Percentiles rank a stretch among this genome's conserved stretches.
phyloP scores from a whole-genome alignment of 164 flowering plant genomes.

The Dillenia turbinata region DNA sequence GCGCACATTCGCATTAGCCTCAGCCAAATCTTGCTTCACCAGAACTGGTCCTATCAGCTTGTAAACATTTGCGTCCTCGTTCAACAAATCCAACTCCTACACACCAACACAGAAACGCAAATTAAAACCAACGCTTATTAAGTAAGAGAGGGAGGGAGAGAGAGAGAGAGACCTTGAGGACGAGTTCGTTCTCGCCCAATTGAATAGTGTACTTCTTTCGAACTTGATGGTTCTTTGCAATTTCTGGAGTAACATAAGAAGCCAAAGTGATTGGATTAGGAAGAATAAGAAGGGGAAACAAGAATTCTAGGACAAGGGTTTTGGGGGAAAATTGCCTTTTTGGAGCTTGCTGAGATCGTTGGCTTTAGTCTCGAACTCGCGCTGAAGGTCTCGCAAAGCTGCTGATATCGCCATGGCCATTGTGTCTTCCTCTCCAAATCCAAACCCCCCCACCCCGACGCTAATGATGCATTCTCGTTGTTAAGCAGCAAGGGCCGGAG shows the following conservation, averaged over 20 bases:
- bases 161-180: conserved; percentile 61
- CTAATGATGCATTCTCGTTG: too few species aligned
- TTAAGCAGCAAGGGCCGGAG: too few species aligned
- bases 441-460: too few species aligned
- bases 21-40: conserved; percentile 96
- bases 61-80: conserved; percentile 83
- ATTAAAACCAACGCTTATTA: background rate
- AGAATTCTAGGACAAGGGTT: conserved; percentile 6
- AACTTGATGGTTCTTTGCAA: conserved; percentile 86
- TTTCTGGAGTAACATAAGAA: conserved; percentile 37
- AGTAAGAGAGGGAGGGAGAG: background rate
- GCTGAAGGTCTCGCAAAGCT: conserved; percentile 62
- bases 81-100: conserved; percentile 89
- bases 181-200: conserved; percentile 97
- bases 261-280: background rate
- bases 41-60: conserved; percentile 97
- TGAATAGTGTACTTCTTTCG: conserved; percentile 96
- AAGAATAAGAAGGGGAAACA: background rate
- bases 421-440: too few species aligned
- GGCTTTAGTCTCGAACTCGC: conserved; percentile 81
- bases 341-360: conserved; percentile 81
- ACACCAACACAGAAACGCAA: conserved; percentile 7
- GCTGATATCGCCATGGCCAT: conserved; percentile 12
- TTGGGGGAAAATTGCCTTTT: conserved; percentile 41
- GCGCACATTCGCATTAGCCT: conserved; percentile 94